These are phyloP conservation scores for Dictyophora rubrovolvata DNA, from an alignment of 768 basidiomycete genomes.

Conservation along the genomic window DNA sequence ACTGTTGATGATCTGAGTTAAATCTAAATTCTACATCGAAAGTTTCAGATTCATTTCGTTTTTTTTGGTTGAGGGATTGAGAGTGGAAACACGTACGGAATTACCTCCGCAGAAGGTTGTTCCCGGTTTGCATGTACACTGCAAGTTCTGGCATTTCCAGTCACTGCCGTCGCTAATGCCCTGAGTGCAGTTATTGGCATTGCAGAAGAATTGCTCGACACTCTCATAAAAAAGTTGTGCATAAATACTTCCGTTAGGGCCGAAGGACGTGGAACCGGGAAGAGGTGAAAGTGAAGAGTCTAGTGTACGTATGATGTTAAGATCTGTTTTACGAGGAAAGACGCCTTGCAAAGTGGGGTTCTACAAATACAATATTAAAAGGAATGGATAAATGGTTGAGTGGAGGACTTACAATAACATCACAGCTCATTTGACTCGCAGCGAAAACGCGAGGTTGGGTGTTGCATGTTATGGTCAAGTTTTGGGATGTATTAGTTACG, in stretches of 20 bases:
- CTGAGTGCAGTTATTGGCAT: slow-evolving; percentile 63
- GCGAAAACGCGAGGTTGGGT: slow-evolving; percentile 61
- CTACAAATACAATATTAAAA: slow-evolving; percentile 27
- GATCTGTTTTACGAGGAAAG: slow-evolving; percentile 57
- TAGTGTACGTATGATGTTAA: slow-evolving; percentile 73
- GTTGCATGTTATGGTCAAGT: slow-evolving; percentile 68
- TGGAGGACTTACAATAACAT: slow-evolving; percentile 52
- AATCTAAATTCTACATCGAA: slow-evolving; percentile 23
- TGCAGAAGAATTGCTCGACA: slow-evolving; percentile 82
- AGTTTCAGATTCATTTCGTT: background rate
- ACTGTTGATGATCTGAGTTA: slow-evolving; percentile 53
- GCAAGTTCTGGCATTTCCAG: slow-evolving; percentile 66
- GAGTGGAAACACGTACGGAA: slow-evolving; percentile 12
- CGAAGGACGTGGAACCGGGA: slow-evolving; percentile 52
- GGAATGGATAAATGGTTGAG: background rate
- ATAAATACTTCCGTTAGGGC: slow-evolving; percentile 39
- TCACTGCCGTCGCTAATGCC: slow-evolving; percentile 32
- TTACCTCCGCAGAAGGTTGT: slow-evolving; percentile 68
- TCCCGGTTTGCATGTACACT: slow-evolving; percentile 61
- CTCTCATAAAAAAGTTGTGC: slow-evolving; percentile 73
- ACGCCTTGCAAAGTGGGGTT: slow-evolving; percentile 76
- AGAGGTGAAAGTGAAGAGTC: slow-evolving; percentile 60
- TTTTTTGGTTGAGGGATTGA: background rate
- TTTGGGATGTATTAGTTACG: slow-evolving; percentile 20
- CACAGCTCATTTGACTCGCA: slow-evolving; percentile 75